These are phyloP conservation scores for Cercospora janseana DNA, from an alignment of 2,329 filamentous ascomycete genomes.

Conservation along the genomic window DNA sequence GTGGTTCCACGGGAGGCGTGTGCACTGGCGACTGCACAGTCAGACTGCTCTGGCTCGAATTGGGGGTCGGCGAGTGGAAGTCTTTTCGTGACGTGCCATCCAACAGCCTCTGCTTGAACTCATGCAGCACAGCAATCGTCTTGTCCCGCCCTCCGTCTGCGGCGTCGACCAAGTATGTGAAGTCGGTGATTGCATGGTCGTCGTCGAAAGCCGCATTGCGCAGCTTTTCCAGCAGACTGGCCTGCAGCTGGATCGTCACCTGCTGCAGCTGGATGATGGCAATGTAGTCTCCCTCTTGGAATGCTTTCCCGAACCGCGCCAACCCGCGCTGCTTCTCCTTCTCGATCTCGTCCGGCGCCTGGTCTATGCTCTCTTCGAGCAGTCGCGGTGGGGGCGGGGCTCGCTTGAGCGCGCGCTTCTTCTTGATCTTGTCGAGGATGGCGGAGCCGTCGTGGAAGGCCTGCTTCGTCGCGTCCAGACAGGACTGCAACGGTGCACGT, in stretches of 20 bases:
- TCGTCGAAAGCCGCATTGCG: slow-evolving; percentile 34
- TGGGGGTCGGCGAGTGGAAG: slow-evolving; percentile 15
- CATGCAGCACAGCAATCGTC: slow-evolving; percentile 33
- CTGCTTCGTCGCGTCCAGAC: slow-evolving; percentile 30
- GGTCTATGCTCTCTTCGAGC: slow-evolving; percentile 35
- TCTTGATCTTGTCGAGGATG: slow-evolving; percentile 37
- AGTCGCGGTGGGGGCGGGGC: slow-evolving; percentile 34
- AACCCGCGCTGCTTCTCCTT: slow-evolving; percentile 35
- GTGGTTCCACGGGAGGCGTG: slow-evolving; percentile 5
- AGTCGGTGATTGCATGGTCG: slow-evolving; percentile 31
- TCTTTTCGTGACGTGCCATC: slow-evolving; percentile 6
- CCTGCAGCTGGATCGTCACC: slow-evolving; percentile 35
- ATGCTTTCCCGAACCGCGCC: slow-evolving; percentile 33
- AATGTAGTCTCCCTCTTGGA: slow-evolving; percentile 35
- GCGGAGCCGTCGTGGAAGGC: slow-evolving; percentile 33
- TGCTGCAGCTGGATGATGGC: slow-evolving; percentile 36
- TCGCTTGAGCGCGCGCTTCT: slow-evolving; percentile 32
- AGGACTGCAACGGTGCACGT: slow-evolving; percentile 23
- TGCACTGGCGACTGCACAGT: slow-evolving; percentile 13
- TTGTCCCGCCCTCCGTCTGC: slow-evolving; percentile 34
- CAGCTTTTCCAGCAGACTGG: slow-evolving; percentile 35
- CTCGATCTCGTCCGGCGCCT: slow-evolving; percentile 37
- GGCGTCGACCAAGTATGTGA: slow-evolving; percentile 34
- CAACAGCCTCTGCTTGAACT: slow-evolving; percentile 34
- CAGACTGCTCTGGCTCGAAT: slow-evolving; percentile 21